These are phyloP conservation scores for Acanthamoeba lenticulata DNA, from an alignment of 208 protist species.

Conservation along the genomic window DNA sequence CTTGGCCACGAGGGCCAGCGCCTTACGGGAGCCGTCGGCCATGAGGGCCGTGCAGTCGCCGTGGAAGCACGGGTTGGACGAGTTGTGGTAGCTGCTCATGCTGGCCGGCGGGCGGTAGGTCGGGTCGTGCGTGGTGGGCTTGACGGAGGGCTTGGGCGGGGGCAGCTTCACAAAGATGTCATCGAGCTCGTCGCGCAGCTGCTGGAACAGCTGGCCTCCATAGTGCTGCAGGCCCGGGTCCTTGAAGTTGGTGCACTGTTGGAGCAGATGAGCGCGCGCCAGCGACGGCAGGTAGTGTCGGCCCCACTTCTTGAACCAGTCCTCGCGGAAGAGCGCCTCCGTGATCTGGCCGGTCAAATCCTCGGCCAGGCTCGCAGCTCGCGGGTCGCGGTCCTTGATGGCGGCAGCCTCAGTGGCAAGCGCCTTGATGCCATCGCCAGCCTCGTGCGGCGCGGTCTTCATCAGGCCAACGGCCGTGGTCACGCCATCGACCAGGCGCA, in stretches of 20 bases:
- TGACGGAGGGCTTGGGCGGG: constrained; percentile 74
- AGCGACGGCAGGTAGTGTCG: constrained; percentile 82
- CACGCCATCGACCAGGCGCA: constrained; percentile 57
- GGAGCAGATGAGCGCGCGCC: constrained; percentile 71
- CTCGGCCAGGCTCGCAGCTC: neutral
- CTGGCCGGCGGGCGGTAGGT: neutral
- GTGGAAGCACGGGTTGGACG: constrained; percentile 70
- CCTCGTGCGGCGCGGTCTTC: neutral
- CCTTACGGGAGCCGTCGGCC: constrained; percentile 55
- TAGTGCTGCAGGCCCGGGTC: constrained; percentile 86
- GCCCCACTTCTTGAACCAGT: constrained; percentile 81
- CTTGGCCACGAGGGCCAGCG: constrained; percentile 69
- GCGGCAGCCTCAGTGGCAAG: neutral
- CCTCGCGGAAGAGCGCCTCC: constrained; percentile 69
- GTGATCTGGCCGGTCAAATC: constrained; percentile 73
- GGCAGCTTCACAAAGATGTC: constrained; percentile 83
- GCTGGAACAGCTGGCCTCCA: constrained; percentile 78
- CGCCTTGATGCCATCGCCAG: neutral
- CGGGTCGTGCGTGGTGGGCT: neutral
- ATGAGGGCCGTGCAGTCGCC: constrained; percentile 69
- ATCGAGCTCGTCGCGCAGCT: constrained; percentile 78
- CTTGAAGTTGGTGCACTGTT: constrained; percentile 87
- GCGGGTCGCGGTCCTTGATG: neutral
- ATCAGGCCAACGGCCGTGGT: neutral
- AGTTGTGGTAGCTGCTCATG: constrained; percentile 74